Evolutionary conservation across 2,329 filamentous ascomycete genomes (phyloP), one percentile per base, ranked within the genome.

Genomic region (Botrytis byssoidea): DNA sequence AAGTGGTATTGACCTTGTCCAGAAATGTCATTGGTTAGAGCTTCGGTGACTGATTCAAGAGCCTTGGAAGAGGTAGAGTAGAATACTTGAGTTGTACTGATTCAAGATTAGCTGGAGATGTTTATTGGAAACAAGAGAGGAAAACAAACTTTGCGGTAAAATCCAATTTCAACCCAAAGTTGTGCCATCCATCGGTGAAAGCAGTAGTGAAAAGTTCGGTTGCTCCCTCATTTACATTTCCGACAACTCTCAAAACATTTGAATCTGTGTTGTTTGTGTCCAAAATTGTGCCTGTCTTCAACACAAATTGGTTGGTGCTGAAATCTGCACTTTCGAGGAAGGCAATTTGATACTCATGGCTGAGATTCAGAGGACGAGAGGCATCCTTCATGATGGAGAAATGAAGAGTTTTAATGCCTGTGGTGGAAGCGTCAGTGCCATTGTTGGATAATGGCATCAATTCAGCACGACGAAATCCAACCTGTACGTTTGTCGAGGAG

Each of bases 1-100:
- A 91, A 86, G 79, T 91, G 89, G 80, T 86, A 90, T 79, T 90
- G 88, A 35, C 89, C 89, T 72, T 86, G 84, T 8, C 89, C 89
- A 59, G 84, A 83, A 72, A 89, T 83, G 76, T 89, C 84, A 76
- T 88, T 88, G 59, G 81, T 35, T 0, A 86, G 77, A 0, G 85
- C 81, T 29, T 82, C 80, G 0, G 84, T 87, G n/a, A 86, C 85
- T 1, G 82, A 79, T 46, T 83, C 81, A 44, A 91, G 85, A 0
- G 85, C 80, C 2, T 80, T 79, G 44, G 79, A 79, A 61, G 84
- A 85, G 29, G 82, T 81, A 2, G 88, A 90, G 82, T 89, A 90
- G 81, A 86, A 88, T 63, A 89, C 85, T 68, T 87, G 85, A 2
- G 87, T 85, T 66, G 88, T 87, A 78, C 87, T 90, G 72, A 32